phyloP scores from a whole-genome alignment of 805 yeast genomes.

The Candida dajiaensis region DNA sequence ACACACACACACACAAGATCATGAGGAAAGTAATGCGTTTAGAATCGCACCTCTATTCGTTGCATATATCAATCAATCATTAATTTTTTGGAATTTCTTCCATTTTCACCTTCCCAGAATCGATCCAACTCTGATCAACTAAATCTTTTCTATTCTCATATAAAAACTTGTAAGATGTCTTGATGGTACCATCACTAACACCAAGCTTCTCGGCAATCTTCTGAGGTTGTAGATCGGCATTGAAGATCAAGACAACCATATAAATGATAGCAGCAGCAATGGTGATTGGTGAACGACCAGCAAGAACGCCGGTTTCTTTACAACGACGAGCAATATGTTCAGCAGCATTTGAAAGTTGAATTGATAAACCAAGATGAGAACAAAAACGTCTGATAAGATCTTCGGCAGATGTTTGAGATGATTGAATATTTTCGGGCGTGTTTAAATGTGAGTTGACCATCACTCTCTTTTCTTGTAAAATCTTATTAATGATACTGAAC shows the following conservation, averaged over 20 bases:
- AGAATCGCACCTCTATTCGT: not conserved
- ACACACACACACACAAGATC: too few relatives aligned
- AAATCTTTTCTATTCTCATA: conserved; percentile 66
- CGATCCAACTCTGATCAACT: conserved; percentile 74
- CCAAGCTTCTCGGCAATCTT: conserved; percentile 90
- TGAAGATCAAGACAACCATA: conserved; percentile 87
- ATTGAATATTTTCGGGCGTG: conserved; percentile 39
- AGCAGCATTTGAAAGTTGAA: conserved; percentile 85
- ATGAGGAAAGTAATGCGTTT: too few relatives aligned
- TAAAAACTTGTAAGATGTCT: conserved; percentile 81
- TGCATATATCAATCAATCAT: not conserved
- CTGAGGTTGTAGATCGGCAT: conserved; percentile 66
- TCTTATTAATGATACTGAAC: conserved; percentile 76
- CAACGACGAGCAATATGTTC: conserved; percentile 88
- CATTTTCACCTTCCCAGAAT: conserved; percentile 55
- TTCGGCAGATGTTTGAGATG: conserved; percentile 88
- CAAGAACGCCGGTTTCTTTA: conserved; percentile 87
- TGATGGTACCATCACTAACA: conserved; percentile 95
- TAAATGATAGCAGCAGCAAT: conserved; percentile 97
- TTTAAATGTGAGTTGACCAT: conserved; percentile 19
- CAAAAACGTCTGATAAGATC: conserved; percentile 94
- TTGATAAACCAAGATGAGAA: conserved; percentile 83
- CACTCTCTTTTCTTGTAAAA: conserved; percentile 38
- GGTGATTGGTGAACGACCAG: conserved; percentile 95
- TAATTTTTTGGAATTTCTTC: conserved; percentile 27